Percentiles rank a stretch among this genome's conserved stretches.
Evolutionary conservation across 164 flowering plant species (phyloP).

Genomic region (Liquidambar formosana): DNA sequence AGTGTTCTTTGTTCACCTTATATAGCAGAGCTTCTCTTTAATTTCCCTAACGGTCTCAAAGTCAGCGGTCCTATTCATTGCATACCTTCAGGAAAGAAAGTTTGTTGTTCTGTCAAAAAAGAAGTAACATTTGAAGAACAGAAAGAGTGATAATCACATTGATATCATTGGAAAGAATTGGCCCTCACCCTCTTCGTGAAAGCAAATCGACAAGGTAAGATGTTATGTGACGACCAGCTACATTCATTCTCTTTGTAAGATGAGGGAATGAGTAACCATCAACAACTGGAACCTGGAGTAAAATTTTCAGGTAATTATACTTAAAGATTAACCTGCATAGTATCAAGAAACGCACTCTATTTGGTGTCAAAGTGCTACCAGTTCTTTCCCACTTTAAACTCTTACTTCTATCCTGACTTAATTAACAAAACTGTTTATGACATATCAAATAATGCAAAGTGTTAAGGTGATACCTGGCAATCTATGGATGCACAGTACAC

Average conservation of each 20-base stretch:
- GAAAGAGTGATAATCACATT: neutral
- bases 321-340: neutral
- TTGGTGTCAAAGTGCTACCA: neutral
- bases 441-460: neutral
- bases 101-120: slow-evolving; percentile 5
- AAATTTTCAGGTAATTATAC: slow-evolving; percentile 5
- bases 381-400: neutral
- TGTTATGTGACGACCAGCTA: slow-evolving; percentile 97
- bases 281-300: slow-evolving; percentile 90
- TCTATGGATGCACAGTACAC: neutral
- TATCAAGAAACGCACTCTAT: neutral
- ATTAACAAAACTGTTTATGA: neutral
- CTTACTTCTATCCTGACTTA: neutral
- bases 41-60: slow-evolving; percentile 95
- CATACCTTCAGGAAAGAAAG: slow-evolving; percentile 63
- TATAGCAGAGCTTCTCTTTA: slow-evolving; percentile 96
- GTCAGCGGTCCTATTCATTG: slow-evolving; percentile 86
- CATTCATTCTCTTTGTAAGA: slow-evolving; percentile 98
- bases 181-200: slow-evolving; percentile 85
- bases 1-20: slow-evolving; percentile 50
- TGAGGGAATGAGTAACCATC: slow-evolving; percentile 99
- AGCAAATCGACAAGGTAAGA: slow-evolving; percentile 97
- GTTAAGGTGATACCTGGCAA: neutral
- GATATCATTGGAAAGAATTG: slow-evolving; percentile 8
- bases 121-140: slow-evolving; percentile 8